Evolutionary conservation across 176 grass and related monocot genomes (phyloP).

Genomic region (Cenchrus purpureus): DNA sequence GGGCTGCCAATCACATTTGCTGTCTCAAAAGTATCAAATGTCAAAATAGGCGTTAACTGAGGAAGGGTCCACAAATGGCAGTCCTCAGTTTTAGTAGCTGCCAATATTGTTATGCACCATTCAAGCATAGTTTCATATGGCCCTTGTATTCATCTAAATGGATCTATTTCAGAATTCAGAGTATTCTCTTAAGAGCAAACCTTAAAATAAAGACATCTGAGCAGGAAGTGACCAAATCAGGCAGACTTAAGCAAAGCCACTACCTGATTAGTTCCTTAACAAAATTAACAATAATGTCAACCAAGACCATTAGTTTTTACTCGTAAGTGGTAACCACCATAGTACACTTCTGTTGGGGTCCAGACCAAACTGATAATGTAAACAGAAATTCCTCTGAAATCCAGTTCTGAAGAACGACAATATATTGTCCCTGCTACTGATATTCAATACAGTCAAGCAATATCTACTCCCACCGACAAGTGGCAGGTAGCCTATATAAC

Average conservation of each 20-base stretch:
- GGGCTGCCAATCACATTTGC: neutral
- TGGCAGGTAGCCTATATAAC: neutral
- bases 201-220: neutral
- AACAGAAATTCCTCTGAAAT: neutral
- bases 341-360: neutral
- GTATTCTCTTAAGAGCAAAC: neutral
- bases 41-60: neutral
- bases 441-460: conserved; percentile 9
- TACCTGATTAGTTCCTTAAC: neutral
- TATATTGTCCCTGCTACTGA: neutral
- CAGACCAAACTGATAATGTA: neutral
- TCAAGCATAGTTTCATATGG: neutral
- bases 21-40: neutral
- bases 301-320: neutral
- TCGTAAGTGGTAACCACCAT: neutral
- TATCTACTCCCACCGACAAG: conserved; percentile 9
- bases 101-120: neutral
- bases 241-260: conserved; percentile 2
- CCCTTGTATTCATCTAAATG: neutral
- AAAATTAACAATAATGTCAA: conserved; percentile 4
- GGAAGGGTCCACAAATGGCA: neutral
- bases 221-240: neutral
- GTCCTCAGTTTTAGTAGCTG: neutral
- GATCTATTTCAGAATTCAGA: neutral
- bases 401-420: neutral